Percentiles rank a stretch among this genome's conserved stretches.
Evolutionary conservation across 179 eudicot species (phyloP).

Genomic region (Heliamphora pulchella): DNA sequence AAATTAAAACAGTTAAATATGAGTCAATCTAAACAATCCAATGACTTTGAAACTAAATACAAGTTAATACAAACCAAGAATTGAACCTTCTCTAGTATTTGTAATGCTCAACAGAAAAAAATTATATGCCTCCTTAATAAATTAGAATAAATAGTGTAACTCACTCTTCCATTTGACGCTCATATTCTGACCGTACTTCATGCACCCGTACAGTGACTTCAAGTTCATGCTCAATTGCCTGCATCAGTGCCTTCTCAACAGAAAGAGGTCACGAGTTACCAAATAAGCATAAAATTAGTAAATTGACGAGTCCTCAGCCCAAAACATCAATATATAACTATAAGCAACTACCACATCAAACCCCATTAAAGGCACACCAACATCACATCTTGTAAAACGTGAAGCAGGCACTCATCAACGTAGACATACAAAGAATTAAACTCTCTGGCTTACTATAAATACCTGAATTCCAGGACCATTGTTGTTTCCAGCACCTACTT

Average conservation of each 20-base stretch:
- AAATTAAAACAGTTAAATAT: not conserved
- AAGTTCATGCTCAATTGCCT: conserved; percentile 87
- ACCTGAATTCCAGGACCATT: conserved; percentile 77
- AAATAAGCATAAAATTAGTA: not conserved
- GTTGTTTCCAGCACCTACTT: conserved; percentile 39
- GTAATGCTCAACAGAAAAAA: not conserved
- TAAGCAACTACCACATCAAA: not conserved
- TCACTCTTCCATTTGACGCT: conserved; percentile 94
- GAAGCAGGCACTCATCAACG: not conserved
- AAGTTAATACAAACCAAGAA: not conserved
- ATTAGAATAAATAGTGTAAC: conserved; percentile 20
- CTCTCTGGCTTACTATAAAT: conserved; percentile 1
- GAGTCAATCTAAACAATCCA: not conserved
- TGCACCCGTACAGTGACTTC: conserved; percentile 86
- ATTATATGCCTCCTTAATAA: not conserved
- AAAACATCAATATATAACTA: not conserved
- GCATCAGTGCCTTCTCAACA: conserved; percentile 65
- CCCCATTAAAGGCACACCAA: not conserved
- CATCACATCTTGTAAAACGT: not conserved
- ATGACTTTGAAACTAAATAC: not conserved
- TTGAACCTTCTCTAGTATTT: not conserved
- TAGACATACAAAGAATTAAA: not conserved
- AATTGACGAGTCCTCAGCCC: no score
- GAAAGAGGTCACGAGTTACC: conserved; percentile 18
- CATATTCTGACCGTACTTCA: conserved; percentile 93